These are phyloP conservation scores for Phytophthora constricta DNA, from an alignment of 352 stramenopile genomes.

Conservation along the genomic window DNA sequence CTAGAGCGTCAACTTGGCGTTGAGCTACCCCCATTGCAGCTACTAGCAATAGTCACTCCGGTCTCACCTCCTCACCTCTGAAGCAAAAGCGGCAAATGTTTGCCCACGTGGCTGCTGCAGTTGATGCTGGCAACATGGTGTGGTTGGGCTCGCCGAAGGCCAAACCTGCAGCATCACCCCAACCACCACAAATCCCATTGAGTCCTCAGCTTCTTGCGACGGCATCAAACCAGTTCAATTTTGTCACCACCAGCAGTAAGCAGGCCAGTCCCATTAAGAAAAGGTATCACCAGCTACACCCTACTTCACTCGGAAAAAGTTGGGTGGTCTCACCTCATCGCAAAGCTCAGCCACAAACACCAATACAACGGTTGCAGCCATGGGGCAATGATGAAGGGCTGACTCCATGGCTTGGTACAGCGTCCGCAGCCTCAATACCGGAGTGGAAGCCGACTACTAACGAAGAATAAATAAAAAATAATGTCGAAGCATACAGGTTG, in stretches of 20 bases:
- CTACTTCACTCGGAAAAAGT: conserved; percentile 13
- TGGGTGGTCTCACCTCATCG: background rate
- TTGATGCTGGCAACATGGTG: conserved; percentile 27
- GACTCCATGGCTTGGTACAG: conserved; percentile 17
- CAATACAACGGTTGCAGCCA: conserved; percentile 9
- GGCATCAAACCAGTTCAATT: conserved; percentile 57
- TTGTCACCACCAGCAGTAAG: conserved; percentile 25
- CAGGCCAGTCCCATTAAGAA: conserved; percentile 21
- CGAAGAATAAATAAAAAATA: no score
- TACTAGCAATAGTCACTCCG: background rate
- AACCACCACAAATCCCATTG: conserved; percentile 4
- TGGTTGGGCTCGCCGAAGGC: conserved; percentile 13
- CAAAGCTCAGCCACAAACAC: conserved; percentile 14
- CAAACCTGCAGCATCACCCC: conserved; percentile 5
- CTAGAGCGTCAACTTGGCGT: conserved; percentile 62
- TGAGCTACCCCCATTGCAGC: conserved; percentile 54
- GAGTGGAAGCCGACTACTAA: conserved; percentile 1
- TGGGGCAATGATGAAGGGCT: conserved; percentile 17
- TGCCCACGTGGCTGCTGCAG: conserved; percentile 38
- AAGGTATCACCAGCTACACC: conserved; percentile 22
- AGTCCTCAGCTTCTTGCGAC: conserved; percentile 43
- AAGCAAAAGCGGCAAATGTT: conserved; percentile 61
- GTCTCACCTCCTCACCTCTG: conserved; percentile 38
- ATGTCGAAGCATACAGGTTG: no score
- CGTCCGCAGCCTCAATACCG: conserved; percentile 21